Percentiles rank a stretch among this genome's conserved stretches.
Evolutionary conservation across 1,284 basidiomycete genomes (phyloP).

Genomic region (Cutaneotrichosporon dermatis): DNA sequence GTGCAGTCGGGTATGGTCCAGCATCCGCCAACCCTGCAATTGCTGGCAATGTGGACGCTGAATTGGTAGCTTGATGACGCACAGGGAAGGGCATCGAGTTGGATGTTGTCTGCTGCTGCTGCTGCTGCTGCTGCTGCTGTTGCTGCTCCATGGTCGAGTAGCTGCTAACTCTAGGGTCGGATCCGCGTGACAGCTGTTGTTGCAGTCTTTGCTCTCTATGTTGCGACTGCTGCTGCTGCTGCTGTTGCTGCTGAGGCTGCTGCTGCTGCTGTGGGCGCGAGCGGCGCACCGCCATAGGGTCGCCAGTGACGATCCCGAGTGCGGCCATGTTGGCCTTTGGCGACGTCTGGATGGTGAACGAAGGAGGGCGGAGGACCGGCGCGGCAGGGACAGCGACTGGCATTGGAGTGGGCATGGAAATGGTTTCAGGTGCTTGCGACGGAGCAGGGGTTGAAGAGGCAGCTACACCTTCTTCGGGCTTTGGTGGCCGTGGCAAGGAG

Average conservation of each 20-base stretch:
- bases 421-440: background rate
- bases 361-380: background rate
- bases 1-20: conserved; percentile 35
- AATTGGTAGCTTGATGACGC: conserved; percentile 31
- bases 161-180: background rate
- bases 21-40: conserved; percentile 41
- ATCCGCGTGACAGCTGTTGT: background rate
- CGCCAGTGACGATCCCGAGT: conserved; percentile 1
- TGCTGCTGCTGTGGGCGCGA: conserved; percentile 4
- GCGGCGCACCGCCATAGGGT: background rate
- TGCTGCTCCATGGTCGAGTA: conserved; percentile 1
- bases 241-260: background rate
- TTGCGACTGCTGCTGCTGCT: background rate
- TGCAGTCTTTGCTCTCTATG: background rate
- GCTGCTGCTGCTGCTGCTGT: background rate
- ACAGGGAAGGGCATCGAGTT: conserved; percentile 3
- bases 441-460: conserved; percentile 1
- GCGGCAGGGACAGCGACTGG: conserved; percentile 2
- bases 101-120: conserved; percentile 2
- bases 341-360: conserved; percentile 3
- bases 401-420: conserved; percentile 13
- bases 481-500: conserved; percentile 8
- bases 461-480: background rate
- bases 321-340: conserved; percentile 7
- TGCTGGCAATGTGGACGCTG: conserved; percentile 38